Conservation (phyloP, 2,329 filamentous ascomycete genomes). For the Juglanconis oblonga region DNA sequence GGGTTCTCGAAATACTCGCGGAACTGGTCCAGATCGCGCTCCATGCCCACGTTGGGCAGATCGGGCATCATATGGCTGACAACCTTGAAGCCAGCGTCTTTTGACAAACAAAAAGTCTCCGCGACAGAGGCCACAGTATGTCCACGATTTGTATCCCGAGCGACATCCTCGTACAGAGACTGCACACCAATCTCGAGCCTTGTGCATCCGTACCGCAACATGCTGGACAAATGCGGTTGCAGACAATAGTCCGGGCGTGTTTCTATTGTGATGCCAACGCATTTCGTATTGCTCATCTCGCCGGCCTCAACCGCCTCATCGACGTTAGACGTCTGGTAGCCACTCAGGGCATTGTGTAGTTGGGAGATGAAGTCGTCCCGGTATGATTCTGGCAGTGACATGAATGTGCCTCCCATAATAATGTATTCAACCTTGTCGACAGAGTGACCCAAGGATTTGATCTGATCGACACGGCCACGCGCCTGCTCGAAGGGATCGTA, state of each 20-base stretch:
- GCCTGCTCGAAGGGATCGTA: conserved; percentile 99
- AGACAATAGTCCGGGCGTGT: conserved; percentile 95
- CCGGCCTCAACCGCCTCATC: conserved; percentile 93
- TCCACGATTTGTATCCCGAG: conserved; percentile 94
- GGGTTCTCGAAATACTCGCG: conserved; percentile 97
- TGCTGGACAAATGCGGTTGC: conserved; percentile 89
- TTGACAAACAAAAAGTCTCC: conserved; percentile 94
- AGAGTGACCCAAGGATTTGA: conserved; percentile 91
- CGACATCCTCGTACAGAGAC: conserved; percentile 95
- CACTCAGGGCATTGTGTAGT: conserved; percentile 92
- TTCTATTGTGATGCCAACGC: conserved; percentile 97
- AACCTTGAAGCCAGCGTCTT: conserved; percentile 98
- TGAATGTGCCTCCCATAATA: conserved; percentile 99
- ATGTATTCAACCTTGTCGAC: conserved; percentile 99
- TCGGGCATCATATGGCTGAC: conserved; percentile 99
- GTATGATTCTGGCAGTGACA: conserved; percentile 89
- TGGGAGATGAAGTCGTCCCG: conserved; percentile 92
- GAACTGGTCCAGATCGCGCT: conserved; percentile 95
- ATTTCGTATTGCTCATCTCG: conserved; percentile 96
- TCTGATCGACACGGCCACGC: conserved; percentile 90
- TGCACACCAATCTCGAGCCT: conserved; percentile 93
- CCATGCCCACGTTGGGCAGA: conserved; percentile 96
- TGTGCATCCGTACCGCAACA: conserved; percentile 97
- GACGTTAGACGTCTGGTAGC: conserved; percentile 90
- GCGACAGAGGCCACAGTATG: conserved; percentile 94